Percentiles rank a stretch among this genome's conserved stretches.
Evolutionary conservation across 75 land plant species (phyloP).

Genomic region (Larix kaempferi): DNA sequence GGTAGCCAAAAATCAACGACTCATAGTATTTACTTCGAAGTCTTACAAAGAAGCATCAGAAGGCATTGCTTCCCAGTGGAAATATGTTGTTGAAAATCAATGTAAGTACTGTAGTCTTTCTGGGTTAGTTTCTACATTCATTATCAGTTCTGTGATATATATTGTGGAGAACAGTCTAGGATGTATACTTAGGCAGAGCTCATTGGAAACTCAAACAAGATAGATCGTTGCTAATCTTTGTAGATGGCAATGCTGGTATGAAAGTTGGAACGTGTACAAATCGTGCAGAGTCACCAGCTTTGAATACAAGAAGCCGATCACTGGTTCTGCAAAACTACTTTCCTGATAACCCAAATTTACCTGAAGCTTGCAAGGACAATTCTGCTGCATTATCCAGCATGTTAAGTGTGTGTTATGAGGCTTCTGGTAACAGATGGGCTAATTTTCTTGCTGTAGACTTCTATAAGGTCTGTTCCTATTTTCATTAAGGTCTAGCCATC

Average conservation of each 20-base stretch:
- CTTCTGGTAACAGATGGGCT: constrained; percentile 53
- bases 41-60: constrained; percentile 23
- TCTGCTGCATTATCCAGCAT: constrained; percentile 45
- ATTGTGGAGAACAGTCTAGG: not conserved
- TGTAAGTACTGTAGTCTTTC: constrained; percentile 12
- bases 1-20: constrained; percentile 20
- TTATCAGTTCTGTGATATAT: not conserved
- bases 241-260: constrained; percentile 77
- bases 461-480: constrained; percentile 45
- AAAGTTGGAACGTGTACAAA: constrained; percentile 63
- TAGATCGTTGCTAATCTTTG: constrained; percentile 26
- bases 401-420: constrained; percentile 42
- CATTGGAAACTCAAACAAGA: not conserved
- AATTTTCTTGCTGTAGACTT: constrained; percentile 77
- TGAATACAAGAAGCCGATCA: constrained; percentile 39
- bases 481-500: not conserved
- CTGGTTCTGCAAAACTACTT: constrained; percentile 60
- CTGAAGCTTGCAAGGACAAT: constrained; percentile 52
- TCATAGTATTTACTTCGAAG: constrained; percentile 26
- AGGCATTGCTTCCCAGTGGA: constrained; percentile 31
- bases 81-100: constrained; percentile 28
- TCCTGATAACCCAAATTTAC: constrained; percentile 29
- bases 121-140: no score
- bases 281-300: constrained; percentile 52
- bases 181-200: not conserved